Conservation (phyloP, 441 rosid genomes). For the Metrosideros polymorpha region DNA sequence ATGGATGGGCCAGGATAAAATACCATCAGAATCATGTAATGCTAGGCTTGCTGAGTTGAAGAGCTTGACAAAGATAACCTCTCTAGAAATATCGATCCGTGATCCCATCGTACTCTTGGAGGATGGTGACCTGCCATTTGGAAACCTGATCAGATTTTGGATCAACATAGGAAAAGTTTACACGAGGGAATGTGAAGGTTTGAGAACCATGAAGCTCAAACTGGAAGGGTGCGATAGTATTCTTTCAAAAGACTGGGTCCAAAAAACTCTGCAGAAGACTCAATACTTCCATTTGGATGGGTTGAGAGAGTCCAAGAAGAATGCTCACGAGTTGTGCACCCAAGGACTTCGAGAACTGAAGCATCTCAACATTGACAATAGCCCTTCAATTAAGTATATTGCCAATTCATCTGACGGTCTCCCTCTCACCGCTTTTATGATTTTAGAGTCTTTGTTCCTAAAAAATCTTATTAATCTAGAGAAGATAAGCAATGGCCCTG, state of each 20-base stretch:
- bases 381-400: neutral
- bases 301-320: neutral
- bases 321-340: neutral
- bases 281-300: accelerated
- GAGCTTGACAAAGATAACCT: neutral
- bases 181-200: neutral
- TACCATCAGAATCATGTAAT: neutral
- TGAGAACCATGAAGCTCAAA: neutral
- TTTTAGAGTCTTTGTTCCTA: neutral
- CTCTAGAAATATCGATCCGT: accelerated
- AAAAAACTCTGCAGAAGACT: accelerated
- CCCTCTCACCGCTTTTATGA: neutral
- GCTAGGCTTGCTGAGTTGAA: neutral
- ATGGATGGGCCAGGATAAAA: neutral
- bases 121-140: neutral
- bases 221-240: neutral
- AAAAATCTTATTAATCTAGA: neutral
- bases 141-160: neutral
- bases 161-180: neutral
- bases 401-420: neutral
- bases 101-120: neutral
- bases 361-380: accelerated
- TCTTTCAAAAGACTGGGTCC: neutral
- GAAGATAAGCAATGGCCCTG: neutral
- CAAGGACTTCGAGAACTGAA: neutral